Base-by-base conservation (phyloP, 805 yeast genomes). In the Wickerhamiella galacta region DNA sequence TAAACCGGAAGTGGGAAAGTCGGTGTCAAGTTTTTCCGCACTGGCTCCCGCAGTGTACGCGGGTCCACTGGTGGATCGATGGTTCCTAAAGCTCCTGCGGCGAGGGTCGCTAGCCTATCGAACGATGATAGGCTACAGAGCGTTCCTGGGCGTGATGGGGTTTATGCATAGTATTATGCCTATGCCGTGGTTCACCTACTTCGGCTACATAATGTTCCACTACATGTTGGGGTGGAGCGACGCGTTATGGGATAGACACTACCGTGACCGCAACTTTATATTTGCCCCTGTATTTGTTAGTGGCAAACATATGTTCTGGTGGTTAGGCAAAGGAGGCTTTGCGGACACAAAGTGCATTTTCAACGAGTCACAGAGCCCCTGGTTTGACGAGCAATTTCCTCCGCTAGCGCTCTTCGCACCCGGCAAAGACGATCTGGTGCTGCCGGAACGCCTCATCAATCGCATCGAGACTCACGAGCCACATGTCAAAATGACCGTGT, bases 11-110 rank as follows among this genome's bases (percentile, higher is more conserved):
- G 43, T 70, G 24, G 70, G 71, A 30, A 54, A 58, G 3, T 73
- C 71, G 39, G 52, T 87, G 14, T 74, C 73, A 34, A 64, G 68
- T 34, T 80, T 81, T 47, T 61, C 80, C 19, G 80, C 87, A 0
- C 55, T 87, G 34, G 79, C 95, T 0, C 96, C 98, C 0, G 96
- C 96, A 0, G 74, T 83, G 2, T 90, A 70, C 49, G 92, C 93
- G 0, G 96, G 96, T 0, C 61, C 71, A 1, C 54, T 83, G 28
- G 59, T 87, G 19, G 68, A 77, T 43, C 68, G 58, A 6, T 49
- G 57, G 52, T 57, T 50, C 39, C 43, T 59, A 31, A 41, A 42
- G 36, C 35, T 48, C 28, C 38, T 56, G 9, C 40, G 58, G 6
- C 38, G 50, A 20, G 41, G 49, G 8, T 34, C 39, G 8, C 24